Evolutionary conservation across 495 filamentous ascomycete species (phyloP), one percentile per base, ranked within the genome.

Genomic region (Neurospora tetrasperma): DNA sequence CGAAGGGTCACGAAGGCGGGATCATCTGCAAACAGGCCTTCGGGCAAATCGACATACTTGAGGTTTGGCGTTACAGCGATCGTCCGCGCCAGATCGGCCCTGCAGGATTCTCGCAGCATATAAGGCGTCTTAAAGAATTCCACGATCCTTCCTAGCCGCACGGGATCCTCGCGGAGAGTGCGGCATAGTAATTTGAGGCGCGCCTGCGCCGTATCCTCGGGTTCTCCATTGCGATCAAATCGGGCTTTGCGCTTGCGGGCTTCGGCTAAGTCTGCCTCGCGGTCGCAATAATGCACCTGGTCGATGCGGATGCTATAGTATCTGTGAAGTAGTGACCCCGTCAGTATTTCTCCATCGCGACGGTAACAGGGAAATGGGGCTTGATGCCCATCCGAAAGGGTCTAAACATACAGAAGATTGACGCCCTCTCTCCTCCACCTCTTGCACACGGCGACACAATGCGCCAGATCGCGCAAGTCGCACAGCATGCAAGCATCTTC

Each of bases 401-500:
- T 39, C 44, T 66, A 38, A 77, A 84, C 89, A 75, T 79, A 93
- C 92, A 95, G 83, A 12, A 91, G 75, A 62, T 86, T 84, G 14
- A 86, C 76, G 14, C 85, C 88, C 62, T 84, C 78, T 31, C 73
- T 74, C 76, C 87, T 88, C 94, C 94, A 99, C 75, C 84, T 86
- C 79, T 87, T 89, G 79, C 87, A 91, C 48, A 93, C 92, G 73
- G 86, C 83, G 27, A 89, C 87, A 81, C 92, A 94, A 77, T 91
- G 89, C 54, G 93, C 90, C 72, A 99, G 87, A 79, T 98, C 94
- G 74, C 94, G 91, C 84, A 96, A 88, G 83, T 97, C 94, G 84
- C 96, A 99, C 39, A 97, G 89, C 93, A 95, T 94, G 82, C 96
- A 99, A 74, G 90, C 91, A 87, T 94, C 90, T 75, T 91, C 92